A percentile compares a stretch with the other conserved stretches of the same genome.
Conservation (phyloP, 371 early-diverging fungal genomes). For the Basidiobolus heterosporus region DNA sequence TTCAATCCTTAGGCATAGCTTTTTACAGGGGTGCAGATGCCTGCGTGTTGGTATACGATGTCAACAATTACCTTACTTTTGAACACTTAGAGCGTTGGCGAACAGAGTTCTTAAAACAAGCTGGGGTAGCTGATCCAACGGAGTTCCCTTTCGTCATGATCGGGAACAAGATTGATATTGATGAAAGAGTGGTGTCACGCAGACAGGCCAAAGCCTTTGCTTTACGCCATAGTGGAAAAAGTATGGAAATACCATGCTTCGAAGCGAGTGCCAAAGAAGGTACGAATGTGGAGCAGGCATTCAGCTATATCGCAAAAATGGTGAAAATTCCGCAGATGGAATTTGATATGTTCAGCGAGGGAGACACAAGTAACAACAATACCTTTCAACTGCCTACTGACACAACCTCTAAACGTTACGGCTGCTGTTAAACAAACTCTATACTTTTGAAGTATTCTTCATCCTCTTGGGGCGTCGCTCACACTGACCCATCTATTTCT, state of each 20-base stretch:
- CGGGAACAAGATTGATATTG: conserved; percentile 92
- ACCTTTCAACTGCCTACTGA: background rate
- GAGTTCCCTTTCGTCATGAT: conserved; percentile 80
- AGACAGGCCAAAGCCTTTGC: conserved; percentile 8
- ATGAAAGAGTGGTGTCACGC: conserved; percentile 60
- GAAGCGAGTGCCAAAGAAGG: conserved; percentile 87
- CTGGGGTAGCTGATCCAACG: conserved; percentile 63
- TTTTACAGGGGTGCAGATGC: conserved; percentile 91
- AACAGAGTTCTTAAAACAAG: conserved; percentile 77
- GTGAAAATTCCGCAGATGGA: conserved; percentile 34
- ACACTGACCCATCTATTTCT: too few species aligned
- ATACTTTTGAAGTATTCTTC: too few species aligned
- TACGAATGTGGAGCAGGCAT: conserved; percentile 80
- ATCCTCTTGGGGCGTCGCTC: too few species aligned
- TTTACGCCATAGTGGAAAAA: background rate
- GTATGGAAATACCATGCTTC: conserved; percentile 58
- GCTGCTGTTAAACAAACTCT: too few species aligned
- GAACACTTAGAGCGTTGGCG: conserved; percentile 75
- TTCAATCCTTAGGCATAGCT: conserved; percentile 72
- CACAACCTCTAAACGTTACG: too few species aligned
- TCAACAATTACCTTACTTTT: conserved; percentile 66
- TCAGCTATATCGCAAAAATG: conserved; percentile 64
- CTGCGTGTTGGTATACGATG: conserved; percentile 79
- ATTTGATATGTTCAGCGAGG: conserved; percentile 24
- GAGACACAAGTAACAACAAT: background rate